These are phyloP conservation scores for Pugionium dolabratum DNA, from an alignment of 345 rosid genomes.

Conservation along the genomic window DNA sequence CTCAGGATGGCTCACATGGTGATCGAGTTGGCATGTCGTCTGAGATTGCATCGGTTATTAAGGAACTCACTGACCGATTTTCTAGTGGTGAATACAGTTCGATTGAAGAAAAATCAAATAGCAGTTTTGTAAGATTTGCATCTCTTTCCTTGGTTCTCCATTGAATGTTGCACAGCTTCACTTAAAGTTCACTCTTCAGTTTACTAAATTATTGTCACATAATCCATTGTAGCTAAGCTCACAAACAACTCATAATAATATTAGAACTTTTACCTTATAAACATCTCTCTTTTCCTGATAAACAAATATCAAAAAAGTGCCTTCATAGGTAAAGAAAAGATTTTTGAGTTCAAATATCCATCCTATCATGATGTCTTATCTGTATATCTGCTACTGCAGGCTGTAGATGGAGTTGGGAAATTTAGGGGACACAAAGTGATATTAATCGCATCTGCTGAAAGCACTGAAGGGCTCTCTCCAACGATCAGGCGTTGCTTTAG, in stretches of 20 bases:
- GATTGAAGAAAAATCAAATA: conserved; percentile 47
- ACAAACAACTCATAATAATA: neutral
- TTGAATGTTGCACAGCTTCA: conserved; percentile 26
- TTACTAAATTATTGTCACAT: conserved; percentile 6
- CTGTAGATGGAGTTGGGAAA: conserved; percentile 38
- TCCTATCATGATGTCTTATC: conserved; percentile 1
- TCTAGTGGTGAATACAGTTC: conserved; percentile 50
- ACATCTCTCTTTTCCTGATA: conserved; percentile 1
- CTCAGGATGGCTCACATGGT: conserved; percentile 65
- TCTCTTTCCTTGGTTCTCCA: conserved; percentile 23
- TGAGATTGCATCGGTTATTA: conserved; percentile 83
- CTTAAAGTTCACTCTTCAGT: neutral
- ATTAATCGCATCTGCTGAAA: conserved; percentile 81
- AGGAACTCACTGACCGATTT: conserved; percentile 75
- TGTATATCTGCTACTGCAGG: conserved; percentile 32
- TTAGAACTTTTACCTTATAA: neutral
- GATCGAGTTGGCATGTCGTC: conserved; percentile 78
- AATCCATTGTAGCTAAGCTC: neutral
- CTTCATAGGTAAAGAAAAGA: neutral
- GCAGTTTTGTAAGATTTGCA: conserved; percentile 56
- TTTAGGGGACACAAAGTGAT: conserved; percentile 57
- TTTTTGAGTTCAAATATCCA: neutral
- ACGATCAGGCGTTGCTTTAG: conserved; percentile 92
- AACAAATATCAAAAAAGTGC: neutral
- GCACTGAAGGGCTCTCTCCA: conserved; percentile 83